Base-by-base conservation (phyloP, 371 early-diverging fungal genomes). In the Syncephalastrum sp. region DNA sequence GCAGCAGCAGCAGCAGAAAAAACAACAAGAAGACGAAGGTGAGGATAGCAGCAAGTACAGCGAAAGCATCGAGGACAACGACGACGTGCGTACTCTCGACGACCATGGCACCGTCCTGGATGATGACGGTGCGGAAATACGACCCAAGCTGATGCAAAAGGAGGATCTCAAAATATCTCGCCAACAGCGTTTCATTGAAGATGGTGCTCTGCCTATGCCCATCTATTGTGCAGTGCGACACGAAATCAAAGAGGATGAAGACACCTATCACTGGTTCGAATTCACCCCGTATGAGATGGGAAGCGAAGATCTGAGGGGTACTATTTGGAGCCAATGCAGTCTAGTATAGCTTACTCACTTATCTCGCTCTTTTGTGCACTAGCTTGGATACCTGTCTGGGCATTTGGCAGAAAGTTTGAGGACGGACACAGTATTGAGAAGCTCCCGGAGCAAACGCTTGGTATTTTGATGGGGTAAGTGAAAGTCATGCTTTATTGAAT, bases 261-360 rank as follows among this genome's bases (percentile, higher is more conserved):
- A 63, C 24, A 33, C 71, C 51, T 89, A 85, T 56, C 88, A 86
- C 50, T 91, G 91, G 91, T 88, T 88, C 59, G 91, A 91, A 56
- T 76, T 89, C 51, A 86, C 82, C 4, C 91, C 91, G 4, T 88
- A 79, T 50, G 87, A 91, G 47, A 70, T 88, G 57, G 91, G 91
- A 19, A 83, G 86, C 62, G 85, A 84, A 53, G 91, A 91, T 50
- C 69, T 84, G 3, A 71, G 69, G 44, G 84, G 84, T 84, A 66
- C 51, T 63, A 49, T 7, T 6, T 19, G 21, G 10, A 29, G 42
- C 24, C 14, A 21, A 21, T 21, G 21, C 21, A 21, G 21, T 21
- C 21, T 21, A 21, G 21, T 21, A 21, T 21, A 21, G 21, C 21
- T 21, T 21, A 21, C 21, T 21, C 21, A 21, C 2, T 21, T 21